These are phyloP conservation scores for Senna tora DNA, from an alignment of 306 rosid genomes.

Conservation along the genomic window DNA sequence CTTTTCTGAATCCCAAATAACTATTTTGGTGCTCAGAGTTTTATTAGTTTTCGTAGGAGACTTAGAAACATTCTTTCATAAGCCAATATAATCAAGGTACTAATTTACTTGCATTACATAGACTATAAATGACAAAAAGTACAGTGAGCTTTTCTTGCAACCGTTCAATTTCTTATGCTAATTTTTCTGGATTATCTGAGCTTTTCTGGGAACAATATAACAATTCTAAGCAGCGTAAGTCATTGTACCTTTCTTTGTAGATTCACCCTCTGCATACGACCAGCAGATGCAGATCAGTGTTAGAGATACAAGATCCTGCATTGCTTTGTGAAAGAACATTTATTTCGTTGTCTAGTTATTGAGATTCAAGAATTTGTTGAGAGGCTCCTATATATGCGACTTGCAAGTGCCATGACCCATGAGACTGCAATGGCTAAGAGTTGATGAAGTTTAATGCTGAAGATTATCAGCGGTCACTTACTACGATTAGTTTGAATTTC, in stretches of 20 bases:
- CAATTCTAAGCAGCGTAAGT: not conserved
- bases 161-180: conserved; percentile 1
- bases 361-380: conserved; percentile 11
- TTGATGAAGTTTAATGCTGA: conserved; percentile 9
- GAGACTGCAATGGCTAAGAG: conserved; percentile 19
- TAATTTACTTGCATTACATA: not conserved
- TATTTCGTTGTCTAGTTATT: not conserved
- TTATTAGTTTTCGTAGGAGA: not conserved
- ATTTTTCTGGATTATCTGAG: not conserved
- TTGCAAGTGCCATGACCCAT: conserved; percentile 1
- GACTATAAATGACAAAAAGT: not conserved
- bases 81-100: not conserved
- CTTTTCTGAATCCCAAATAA: not conserved
- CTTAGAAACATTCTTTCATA: conserved; percentile 26
- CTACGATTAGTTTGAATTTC: conserved; percentile 16
- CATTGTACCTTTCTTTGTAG: conserved; percentile 22
- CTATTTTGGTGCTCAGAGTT: not conserved
- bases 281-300: conserved; percentile 27
- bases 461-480: conserved; percentile 11
- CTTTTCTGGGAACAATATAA: not conserved
- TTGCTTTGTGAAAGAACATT: not conserved
- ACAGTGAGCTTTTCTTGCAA: not conserved
- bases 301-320: not conserved
- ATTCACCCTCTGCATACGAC: not conserved
- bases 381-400: not conserved